Conservation (phyloP, 75 land plant species). For the Pinus tabuliformis region DNA sequence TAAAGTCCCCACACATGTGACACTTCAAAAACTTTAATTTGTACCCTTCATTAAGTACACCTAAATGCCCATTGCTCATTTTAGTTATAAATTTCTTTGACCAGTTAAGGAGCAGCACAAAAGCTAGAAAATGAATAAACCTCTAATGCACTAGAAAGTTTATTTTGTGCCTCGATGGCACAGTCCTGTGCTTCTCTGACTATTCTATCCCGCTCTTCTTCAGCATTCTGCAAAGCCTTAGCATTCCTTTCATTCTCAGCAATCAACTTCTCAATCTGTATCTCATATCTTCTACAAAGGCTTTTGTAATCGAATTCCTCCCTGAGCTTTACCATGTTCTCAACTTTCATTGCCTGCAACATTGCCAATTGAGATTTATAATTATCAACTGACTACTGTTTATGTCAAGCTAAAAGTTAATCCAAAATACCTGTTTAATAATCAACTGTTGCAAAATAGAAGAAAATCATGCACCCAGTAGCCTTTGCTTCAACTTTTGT, state of each 20-base stretch:
- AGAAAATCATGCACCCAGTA: not conserved
- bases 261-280: constrained; percentile 64
- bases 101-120: not conserved
- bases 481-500: not conserved
- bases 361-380: not conserved
- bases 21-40: not conserved
- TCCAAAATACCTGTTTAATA: not conserved
- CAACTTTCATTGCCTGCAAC: constrained; percentile 92
- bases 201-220: constrained; percentile 66
- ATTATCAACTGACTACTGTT: not conserved
- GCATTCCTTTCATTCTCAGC: constrained; percentile 77
- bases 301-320: constrained; percentile 96
- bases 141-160: constrained; percentile 65
- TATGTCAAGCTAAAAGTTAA: not conserved
- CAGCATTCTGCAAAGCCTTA: constrained; percentile 38
- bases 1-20: not conserved
- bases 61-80: not conserved
- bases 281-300: constrained; percentile 72
- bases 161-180: constrained; percentile 77
- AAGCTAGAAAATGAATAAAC: constrained; percentile 25
- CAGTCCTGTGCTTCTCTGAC: constrained; percentile 54
- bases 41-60: not conserved
- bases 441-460: not conserved
- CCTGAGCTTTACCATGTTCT: constrained; percentile 86
- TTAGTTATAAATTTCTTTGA: not conserved